These are phyloP conservation scores for Pyricularia pennisetigena DNA, from an alignment of 2,329 filamentous ascomycete genomes.

Conservation along the genomic window DNA sequence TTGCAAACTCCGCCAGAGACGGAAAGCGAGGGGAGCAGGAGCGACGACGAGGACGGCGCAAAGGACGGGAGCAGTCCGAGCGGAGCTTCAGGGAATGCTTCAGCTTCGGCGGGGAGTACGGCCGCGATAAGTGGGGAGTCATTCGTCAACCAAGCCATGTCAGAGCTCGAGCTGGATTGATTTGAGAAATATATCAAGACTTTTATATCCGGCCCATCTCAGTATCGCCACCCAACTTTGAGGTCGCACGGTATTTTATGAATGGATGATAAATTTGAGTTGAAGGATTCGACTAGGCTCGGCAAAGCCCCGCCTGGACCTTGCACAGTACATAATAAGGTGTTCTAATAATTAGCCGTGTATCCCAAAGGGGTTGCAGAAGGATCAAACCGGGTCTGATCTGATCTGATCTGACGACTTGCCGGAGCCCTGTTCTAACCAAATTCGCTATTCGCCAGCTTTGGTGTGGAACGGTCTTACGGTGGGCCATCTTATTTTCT, in stretches of 20 bases:
- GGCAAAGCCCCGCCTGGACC: neutral
- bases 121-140: neutral
- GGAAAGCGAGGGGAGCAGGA: slow-evolving; percentile 36
- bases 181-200: neutral
- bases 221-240: neutral
- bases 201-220: neutral
- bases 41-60: slow-evolving; percentile 23
- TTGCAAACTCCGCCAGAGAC: slow-evolving; percentile 44
- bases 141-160: neutral
- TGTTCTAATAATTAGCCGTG: neutral
- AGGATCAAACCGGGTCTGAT: neutral
- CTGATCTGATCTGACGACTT: neutral
- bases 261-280: neutral
- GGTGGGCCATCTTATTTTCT: too few species aligned
- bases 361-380: neutral
- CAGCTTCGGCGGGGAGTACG: neutral
- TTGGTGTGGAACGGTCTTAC: too few species aligned
- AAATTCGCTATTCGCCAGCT: too few species aligned
- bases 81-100: neutral
- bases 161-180: neutral
- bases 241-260: neutral
- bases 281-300: neutral
- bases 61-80: neutral
- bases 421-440: too few species aligned
- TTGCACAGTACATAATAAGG: too few species aligned